phyloP scores from a whole-genome alignment of 2,329 filamentous ascomycete genomes.

The Sarocladium kiliense region DNA sequence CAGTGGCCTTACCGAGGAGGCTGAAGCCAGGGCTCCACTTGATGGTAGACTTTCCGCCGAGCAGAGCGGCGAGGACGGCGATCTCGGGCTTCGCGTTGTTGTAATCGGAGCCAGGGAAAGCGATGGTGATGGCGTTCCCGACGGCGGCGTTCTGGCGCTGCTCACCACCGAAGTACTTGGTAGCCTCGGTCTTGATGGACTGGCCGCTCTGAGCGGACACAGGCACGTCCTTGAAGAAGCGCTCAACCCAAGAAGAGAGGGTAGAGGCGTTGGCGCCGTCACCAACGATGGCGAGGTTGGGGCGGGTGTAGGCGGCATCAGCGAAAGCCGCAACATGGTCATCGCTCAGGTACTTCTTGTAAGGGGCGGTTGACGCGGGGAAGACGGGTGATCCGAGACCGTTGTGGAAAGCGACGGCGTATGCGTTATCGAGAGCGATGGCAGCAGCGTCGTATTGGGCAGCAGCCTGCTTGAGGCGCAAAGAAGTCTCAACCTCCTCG shows the following conservation, averaged over 20 bases:
- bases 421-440: constrained; percentile 80
- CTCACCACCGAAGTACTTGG: constrained; percentile 93
- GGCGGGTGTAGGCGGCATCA: constrained; percentile 74
- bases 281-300: constrained; percentile 86
- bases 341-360: constrained; percentile 76
- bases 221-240: constrained; percentile 79
- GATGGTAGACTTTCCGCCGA: constrained; percentile 85
- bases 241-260: constrained; percentile 82
- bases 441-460: constrained; percentile 56
- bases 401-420: constrained; percentile 84
- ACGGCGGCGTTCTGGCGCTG: constrained; percentile 74
- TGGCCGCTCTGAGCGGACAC: constrained; percentile 46
- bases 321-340: constrained; percentile 72
- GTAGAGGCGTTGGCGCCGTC: constrained; percentile 76
- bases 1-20: constrained; percentile 74
- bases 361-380: constrained; percentile 65
- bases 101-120: constrained; percentile 84
- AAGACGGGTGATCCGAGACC: constrained; percentile 79
- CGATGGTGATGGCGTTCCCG: constrained; percentile 82
- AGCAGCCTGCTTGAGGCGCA: constrained; percentile 73
- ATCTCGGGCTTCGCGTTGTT: constrained; percentile 83
- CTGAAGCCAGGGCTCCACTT: constrained; percentile 97
- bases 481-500: constrained; percentile 76
- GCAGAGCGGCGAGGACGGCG: constrained; percentile 78
- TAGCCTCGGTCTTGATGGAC: constrained; percentile 53